phyloP scores from a whole-genome alignment of 768 basidiomycete species.

The Lactarius deliciosus region DNA sequence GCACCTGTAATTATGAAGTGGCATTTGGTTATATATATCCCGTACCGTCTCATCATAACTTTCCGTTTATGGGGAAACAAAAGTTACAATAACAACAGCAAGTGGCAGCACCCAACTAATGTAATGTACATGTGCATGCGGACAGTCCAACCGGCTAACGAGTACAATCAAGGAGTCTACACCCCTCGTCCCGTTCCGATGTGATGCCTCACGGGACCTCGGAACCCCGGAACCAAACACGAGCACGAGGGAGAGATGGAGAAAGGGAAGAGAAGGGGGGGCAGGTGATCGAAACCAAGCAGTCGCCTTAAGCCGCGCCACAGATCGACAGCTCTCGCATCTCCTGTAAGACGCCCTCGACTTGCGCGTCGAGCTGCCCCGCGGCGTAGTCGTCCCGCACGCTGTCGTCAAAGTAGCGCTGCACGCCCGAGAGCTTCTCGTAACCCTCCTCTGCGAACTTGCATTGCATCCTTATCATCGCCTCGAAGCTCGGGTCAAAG shows the following conservation, averaged over 20 bases:
- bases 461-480: constrained; percentile 97
- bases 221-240: constrained; percentile 10
- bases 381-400: constrained; percentile 97
- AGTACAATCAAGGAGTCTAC: constrained; percentile 4
- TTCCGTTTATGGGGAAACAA: constrained; percentile 8
- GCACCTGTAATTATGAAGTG: constrained; percentile 22
- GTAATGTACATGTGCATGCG: constrained; percentile 13
- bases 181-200: constrained; percentile 10
- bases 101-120: constrained; percentile 4
- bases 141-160: constrained; percentile 12
- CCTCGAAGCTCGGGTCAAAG: constrained; percentile 98
- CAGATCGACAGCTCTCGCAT: constrained; percentile 97
- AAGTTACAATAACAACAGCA: constrained; percentile 5
- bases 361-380: constrained; percentile 93
- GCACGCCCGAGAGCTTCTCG: constrained; percentile 93
- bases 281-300: not conserved
- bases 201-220: constrained; percentile 2
- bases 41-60: not conserved
- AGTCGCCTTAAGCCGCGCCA: constrained; percentile 47
- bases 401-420: constrained; percentile 86
- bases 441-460: constrained; percentile 99
- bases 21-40: constrained; percentile 1
- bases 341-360: constrained; percentile 95
- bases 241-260: not conserved
- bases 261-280: not conserved